Base-by-base conservation (phyloP, 2,329 filamentous ascomycete genomes). In the Knufia fluminis region DNA sequence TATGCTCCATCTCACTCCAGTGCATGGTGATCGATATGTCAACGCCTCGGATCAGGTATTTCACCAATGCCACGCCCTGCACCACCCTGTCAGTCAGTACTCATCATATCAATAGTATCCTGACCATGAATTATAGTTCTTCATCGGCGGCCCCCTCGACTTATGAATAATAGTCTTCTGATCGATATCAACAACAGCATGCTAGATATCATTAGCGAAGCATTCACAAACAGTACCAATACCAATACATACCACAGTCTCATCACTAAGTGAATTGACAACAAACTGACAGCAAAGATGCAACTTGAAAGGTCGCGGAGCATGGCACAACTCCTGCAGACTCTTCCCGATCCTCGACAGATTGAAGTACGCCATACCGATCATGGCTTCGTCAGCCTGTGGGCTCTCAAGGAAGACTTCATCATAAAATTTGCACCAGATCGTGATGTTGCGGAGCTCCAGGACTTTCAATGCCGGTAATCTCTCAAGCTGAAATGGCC, bases 341-440 rank as follows among this genome's bases (percentile, higher is more conserved):
- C 20, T 28, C 23, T 24, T 7, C 32, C 32, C 32, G 23, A 46
- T 51, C 12, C 54, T 41, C 12, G 44, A 44, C 20, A 57, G 31
- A 20, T 55, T 57, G 50, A 57, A 57, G 36, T 54, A 16, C 2
- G 54, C 48, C 45, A 53, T 44, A 8, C 31, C 44, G 16, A 52
- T 35, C 52, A 54, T 56, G 28, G 32, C 33, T 24, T 54, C 54
- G 33, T 56, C 54, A 12, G 40, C 51, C 24, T 51, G 28, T 1
- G 46, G 40, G 19, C 41, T 49, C 38, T 54, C 35, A 3, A 53
- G 44, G 40, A 51, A 50, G 17, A 28, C 33, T 8, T 50, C 43
- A 16, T 53, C 48, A 48, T 53, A 49, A 45, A 53, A 55, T 36
- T 45, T 47, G 42, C 53, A 55, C 53, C 53, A 55, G 24, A 53